These are phyloP conservation scores for Allium fistulosum DNA, from an alignment of 106 monocot genomes.

Conservation along the genomic window DNA sequence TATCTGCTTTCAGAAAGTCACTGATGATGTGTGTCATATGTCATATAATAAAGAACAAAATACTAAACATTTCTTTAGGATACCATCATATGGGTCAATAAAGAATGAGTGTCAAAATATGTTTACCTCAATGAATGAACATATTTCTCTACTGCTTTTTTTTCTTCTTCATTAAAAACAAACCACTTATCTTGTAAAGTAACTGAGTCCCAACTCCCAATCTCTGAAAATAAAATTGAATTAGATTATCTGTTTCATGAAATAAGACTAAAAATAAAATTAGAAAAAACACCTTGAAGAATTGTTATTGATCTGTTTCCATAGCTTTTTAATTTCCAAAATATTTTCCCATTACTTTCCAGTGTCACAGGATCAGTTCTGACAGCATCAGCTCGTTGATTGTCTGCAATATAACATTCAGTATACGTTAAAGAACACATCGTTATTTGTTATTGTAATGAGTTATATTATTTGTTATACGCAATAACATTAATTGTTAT, in stretches of 20 bases:
- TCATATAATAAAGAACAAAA: too few species aligned
- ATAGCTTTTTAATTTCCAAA: background rate
- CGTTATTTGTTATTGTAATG: too few species aligned
- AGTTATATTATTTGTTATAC: too few species aligned
- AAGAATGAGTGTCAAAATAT: too few species aligned
- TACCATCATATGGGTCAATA: too few species aligned
- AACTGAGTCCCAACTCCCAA: conserved; percentile 3
- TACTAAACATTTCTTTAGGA: too few species aligned
- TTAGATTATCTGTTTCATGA: background rate
- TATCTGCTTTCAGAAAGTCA: too few species aligned
- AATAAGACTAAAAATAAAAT: background rate
- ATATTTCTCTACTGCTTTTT: conserved; percentile 1
- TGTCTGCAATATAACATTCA: background rate
- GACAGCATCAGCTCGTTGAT: background rate
- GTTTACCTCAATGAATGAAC: background rate
- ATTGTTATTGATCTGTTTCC: background rate
- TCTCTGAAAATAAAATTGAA: background rate
- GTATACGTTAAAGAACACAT: background rate
- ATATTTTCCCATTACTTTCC: background rate
- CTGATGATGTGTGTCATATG: too few species aligned
- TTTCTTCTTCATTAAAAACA: conserved; percentile 2
- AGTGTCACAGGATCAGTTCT: background rate
- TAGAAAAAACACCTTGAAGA: conserved; percentile 1
- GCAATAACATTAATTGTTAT: too few species aligned
- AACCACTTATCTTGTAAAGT: background rate